Base-by-base conservation (phyloP, 306 rosid species). In the Oxytropis ochrocephala region DNA sequence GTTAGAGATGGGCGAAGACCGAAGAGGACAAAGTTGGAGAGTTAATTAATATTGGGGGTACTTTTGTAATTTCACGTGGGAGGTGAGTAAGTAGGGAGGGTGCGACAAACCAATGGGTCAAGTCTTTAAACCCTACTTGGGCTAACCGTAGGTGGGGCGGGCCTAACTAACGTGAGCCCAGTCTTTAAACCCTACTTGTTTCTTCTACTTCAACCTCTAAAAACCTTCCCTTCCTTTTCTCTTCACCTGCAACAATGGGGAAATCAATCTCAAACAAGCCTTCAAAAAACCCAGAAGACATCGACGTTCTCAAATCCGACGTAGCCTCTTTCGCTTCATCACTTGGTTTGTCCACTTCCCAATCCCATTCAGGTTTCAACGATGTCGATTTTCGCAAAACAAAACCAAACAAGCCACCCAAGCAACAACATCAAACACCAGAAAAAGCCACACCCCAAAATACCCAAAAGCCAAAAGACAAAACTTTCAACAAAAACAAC, bases 311-410 rank as follows among this genome's bases (percentile, higher is more conserved):
- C 44, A 83, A 80, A 66, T 75, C 95, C 10, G 95, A 94, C 30
- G 70, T 91, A 0, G 99, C 97, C 12, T 85, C 95, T 1, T 94
- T 87, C 35, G 97, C 99, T 58, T 87, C 97, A 21, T 84, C 89
- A 0, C 89, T 94, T 5, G 97, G 99, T 7, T 70, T 95, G 11
- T 74, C 95, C 4, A 67, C 88, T 55, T 82, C 95, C 9, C 64
- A 62, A 11, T 70, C 95, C 24, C 58, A 90, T 30, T 90, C 95
- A 3, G 99, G 96, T 54, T 95, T 95, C 85, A 91, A 91, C 56
- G 99, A 94, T 78, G 84, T 75, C 29, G 99, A 94, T 80, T 94
- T 94, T 67, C 96, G 92, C 52, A 88, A 81, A 64, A 67, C 72
- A 58, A 57, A 75, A 75, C 67, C 78, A 19, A 79, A 43, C 8